Percentiles rank a stretch among this genome's conserved stretches.
Evolutionary conservation across 2,329 filamentous ascomycete genomes (phyloP).

Genomic region (Coniochaeta hoffmannii): DNA sequence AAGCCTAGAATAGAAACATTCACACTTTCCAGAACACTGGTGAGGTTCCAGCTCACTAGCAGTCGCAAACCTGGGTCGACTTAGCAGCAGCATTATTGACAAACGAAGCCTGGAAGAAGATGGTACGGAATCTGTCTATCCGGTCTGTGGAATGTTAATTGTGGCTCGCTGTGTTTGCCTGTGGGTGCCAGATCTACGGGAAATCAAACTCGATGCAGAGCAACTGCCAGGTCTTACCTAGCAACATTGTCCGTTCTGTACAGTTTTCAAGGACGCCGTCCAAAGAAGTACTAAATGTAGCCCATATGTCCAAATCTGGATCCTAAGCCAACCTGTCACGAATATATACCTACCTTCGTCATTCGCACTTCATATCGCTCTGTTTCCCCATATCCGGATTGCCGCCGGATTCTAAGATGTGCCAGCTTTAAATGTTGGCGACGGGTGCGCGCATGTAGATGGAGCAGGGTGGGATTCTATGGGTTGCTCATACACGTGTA

Average conservation of each 20-base stretch:
- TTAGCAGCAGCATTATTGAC: neutral
- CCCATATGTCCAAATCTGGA: too few relatives aligned
- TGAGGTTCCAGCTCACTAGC: neutral
- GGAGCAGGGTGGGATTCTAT: slow-evolving; percentile 1
- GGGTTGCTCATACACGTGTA: neutral
- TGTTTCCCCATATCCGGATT: too few relatives aligned
- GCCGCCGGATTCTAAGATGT: too few relatives aligned
- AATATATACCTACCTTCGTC: too few relatives aligned
- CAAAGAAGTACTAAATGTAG: too few relatives aligned
- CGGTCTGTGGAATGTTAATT: neutral
- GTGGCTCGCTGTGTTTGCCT: slow-evolving; percentile 3
- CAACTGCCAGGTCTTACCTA: too few relatives aligned
- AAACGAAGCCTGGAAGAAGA: neutral
- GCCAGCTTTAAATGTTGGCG: neutral
- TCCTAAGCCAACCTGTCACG: too few relatives aligned
- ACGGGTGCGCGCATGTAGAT: neutral
- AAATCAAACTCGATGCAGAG: slow-evolving; percentile 13
- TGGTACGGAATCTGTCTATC: neutral
- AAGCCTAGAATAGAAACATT: neutral
- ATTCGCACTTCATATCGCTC: too few relatives aligned
- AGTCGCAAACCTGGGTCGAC: neutral
- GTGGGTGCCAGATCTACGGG: slow-evolving; percentile 9
- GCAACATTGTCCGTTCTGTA: too few relatives aligned
- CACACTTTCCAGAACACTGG: neutral
- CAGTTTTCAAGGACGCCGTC: too few relatives aligned